Evolutionary conservation across 148 eudicot species (phyloP), one percentile per base, ranked within the genome.

Genomic region (Camellia lanceoleosa): DNA sequence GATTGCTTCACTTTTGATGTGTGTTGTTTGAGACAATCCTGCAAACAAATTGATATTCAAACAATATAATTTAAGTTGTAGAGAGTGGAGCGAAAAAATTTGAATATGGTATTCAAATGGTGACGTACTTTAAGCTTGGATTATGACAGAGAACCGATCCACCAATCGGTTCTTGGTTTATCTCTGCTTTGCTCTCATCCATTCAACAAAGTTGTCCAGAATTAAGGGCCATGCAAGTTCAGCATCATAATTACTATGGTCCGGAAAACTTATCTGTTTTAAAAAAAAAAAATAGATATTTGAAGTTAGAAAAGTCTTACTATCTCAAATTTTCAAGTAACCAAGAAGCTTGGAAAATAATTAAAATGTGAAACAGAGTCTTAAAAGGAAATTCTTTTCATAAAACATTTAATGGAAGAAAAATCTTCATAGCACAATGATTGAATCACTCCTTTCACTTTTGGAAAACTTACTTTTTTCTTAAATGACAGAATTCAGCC

Each of bases 171-270:
- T 69, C 55, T 20, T n/a, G 38, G 60, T 83, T 79, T 66, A 89
- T 58, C 82, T 65, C 76, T 90, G 86, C 82, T 90, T 93, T 62
- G 91, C 90, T 84, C 84, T 89, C 87, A 95, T 81, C 98, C 98
- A 93, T 38, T 91, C 99, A 66, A 93, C 99, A 86, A 93, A 96
- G 80, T 92, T 92, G 91, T 96, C 99, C 77, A 96, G 76, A 75
- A 96, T 85, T 92, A 89, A 87, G 1, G 99, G 99, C 99, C 99
- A 96, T 58, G 98, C 97, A 44, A 84, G 90, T 44, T 89, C 89
- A 46, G 89, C 78, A 85, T 96, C 90, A 66, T 96, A 93, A 83
- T 91, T 92, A 82, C 80, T 72, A 76, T 92, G 79, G 85, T 92
- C 95, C 3, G 97, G 98, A 78, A 93, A 96, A 74, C 88, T 93